Evolutionary conservation across 805 yeast genomes (phyloP), one percentile per base, ranked within the genome.

Genomic region (Spathaspora boniae): DNA sequence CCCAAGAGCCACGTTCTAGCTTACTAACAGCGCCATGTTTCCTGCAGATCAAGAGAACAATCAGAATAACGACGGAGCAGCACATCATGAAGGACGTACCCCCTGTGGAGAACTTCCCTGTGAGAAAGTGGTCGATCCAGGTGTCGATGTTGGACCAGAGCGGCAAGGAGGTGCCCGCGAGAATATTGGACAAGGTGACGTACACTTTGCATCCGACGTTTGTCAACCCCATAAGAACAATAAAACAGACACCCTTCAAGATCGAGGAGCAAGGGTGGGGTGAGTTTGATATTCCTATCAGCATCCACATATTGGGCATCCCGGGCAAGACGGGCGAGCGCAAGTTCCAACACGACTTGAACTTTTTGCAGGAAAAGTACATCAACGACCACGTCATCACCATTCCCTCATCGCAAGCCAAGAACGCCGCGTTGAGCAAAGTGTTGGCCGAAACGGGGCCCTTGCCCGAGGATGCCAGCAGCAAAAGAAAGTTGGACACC

Each of bases 211-310:
- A 91, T 66, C 98, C 97, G 33, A 93, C 98, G 7, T 91, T 91
- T 64, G 78, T 78, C 33, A 88, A 88, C 58, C 98, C 98, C 8
- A 81, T 76, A 44, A 76, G 97, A 57, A 70, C 82, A 9, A 58
- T 87, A 54, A 86, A 84, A 53, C 81, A 80, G 52, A 76, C 84
- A 7, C 98, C 98, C 8, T 91, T 89, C 64, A 75, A 65, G 53
- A 82, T 91, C 38, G 85, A 79, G 52, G 98, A 91, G 59, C 82
- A 86, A 65, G 98, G 98, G 34, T 91, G 98, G 98, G 98, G 98
- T 58, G 98, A 91, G 47, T 91, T 91, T 53, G 96, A 89, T 54
- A 74, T 93, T 56, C 85, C 85, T 25, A 80, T 93, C 42, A 72
- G 84, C 22, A 68, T 89, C 28, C 83, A 83, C 42, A 65, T 85